Base-by-base conservation (phyloP, 1,139 yeast genomes). In the Kurtzmaniella quercitrusa region DNA sequence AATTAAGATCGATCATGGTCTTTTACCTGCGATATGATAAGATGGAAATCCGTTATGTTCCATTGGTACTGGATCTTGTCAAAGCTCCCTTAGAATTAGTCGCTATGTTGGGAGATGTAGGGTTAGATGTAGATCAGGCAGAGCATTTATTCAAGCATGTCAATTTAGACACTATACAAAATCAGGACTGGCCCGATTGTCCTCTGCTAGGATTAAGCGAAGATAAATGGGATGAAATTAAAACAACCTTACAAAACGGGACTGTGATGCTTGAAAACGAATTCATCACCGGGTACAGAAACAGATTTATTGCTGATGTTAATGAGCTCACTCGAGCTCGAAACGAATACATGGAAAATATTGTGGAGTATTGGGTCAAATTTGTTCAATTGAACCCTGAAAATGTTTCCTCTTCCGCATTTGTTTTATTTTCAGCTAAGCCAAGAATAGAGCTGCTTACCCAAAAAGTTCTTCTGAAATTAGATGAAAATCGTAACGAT, bases 371-470 rank as follows among this genome's bases (percentile, higher is more conserved):
- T 34, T 72, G 83, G 65, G 63, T 84, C 27, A 60, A 66, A 23
- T 58, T 83, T 10, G 68, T 78, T 5, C 76, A 75, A 41, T 46
- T 61, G 3, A 80, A 70, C 52, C 83, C 88, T 1, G 73, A 75
- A 40, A 31, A 31, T 31, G 18, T 16, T 15, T 14, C 18, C 18
- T 31, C 36, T 4, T 31, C 8, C 18, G 36, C 18, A 14, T 14
- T 5, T 31, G 36, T 31, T 14, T 10, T 31, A 3, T 31, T 79
- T 3, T 68, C 81, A 0, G 68, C 79, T 1, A 63, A 74, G 44
- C 59, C 77, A 9, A 27, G 10, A n/a, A 27, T 27, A 27, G 31
- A 27, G 14, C 31, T 27, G 31, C 31, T 27, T 27, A 12, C 31
- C 12, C 10, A 27, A 27, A n/a, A 27, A n/a, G 10, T 27, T 27